These are phyloP conservation scores for Stereum hirsutum DNA, from an alignment of 1,284 basidiomycete species.

Conservation along the genomic window DNA sequence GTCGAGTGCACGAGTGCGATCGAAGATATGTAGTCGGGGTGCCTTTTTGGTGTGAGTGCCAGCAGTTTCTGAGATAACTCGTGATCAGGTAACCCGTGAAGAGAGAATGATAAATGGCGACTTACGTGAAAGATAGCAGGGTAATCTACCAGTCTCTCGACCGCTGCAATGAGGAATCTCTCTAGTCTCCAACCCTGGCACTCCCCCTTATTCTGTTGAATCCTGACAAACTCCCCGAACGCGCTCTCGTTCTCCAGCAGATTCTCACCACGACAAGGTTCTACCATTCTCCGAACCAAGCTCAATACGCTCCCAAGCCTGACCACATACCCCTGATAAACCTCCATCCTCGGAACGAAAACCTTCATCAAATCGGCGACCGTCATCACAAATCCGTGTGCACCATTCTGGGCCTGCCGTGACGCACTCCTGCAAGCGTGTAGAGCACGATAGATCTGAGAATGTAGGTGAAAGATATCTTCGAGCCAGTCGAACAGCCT, in stretches of 20 bases:
- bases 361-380: constrained; percentile 50
- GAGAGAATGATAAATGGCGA: constrained; percentile 8
- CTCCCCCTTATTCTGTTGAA: constrained; percentile 52
- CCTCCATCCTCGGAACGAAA: constrained; percentile 61
- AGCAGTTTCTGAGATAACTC: constrained; percentile 40
- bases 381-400: constrained; percentile 35
- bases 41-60: constrained; percentile 56
- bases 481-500: constrained; percentile 80
- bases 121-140: constrained; percentile 68
- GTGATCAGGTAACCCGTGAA: not conserved
- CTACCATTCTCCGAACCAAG: constrained; percentile 45
- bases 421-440: too few relatives aligned
- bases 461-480: constrained; percentile 72
- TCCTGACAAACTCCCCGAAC: constrained; percentile 77
- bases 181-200: constrained; percentile 57
- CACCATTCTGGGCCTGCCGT: constrained; percentile 25
- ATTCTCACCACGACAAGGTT: too few relatives aligned
- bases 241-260: constrained; percentile 51
- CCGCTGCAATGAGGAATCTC: constrained; percentile 66
- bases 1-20: constrained; percentile 59
- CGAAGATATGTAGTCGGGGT: constrained; percentile 61
- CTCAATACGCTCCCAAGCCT: constrained; percentile 53
- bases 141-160: constrained; percentile 66
- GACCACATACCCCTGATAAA: constrained; percentile 81
- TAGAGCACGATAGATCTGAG: constrained; percentile 46